Evolutionary conservation across 2,329 filamentous ascomycete species (phyloP).

Genomic region (Davidsoniella australis): DNA sequence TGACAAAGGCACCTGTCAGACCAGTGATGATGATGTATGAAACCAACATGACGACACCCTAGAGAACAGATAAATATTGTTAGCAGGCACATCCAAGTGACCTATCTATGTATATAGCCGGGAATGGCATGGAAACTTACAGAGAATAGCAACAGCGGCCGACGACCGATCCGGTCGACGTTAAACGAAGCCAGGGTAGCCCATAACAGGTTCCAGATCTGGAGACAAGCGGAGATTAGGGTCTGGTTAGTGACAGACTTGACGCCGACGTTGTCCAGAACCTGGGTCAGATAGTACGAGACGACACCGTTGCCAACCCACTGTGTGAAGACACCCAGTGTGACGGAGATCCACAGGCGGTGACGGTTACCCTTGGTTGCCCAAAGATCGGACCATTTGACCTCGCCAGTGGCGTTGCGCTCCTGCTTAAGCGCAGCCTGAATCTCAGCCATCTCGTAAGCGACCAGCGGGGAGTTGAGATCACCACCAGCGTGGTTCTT

Average conservation of each 20-base stretch:
- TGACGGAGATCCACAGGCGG: constrained; percentile 29
- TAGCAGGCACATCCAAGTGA: neutral
- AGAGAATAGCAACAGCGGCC: constrained; percentile 35
- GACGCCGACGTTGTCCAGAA: constrained; percentile 29
- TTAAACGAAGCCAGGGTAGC: constrained; percentile 25
- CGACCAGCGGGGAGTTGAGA: constrained; percentile 31
- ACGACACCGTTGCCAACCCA: constrained; percentile 35
- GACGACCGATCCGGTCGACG: constrained; percentile 28
- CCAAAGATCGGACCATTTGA: constrained; percentile 34
- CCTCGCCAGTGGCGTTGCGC: constrained; percentile 32
- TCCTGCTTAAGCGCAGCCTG: constrained; percentile 37
- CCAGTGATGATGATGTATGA: constrained; percentile 36
- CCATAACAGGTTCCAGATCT: constrained; percentile 25
- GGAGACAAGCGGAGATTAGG: constrained; percentile 8
- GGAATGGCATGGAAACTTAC: constrained; percentile 17
- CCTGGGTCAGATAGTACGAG: constrained; percentile 30
- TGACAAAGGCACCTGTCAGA: constrained; percentile 19
- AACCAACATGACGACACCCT: constrained; percentile 25
- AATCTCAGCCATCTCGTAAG: constrained; percentile 44
- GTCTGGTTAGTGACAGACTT: constrained; percentile 25
- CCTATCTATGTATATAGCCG: neutral
- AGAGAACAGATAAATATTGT: constrained; percentile 20
- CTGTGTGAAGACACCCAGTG: constrained; percentile 37
- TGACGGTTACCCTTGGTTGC: constrained; percentile 32
- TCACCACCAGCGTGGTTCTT: constrained; percentile 37